These are phyloP conservation scores for Geotrichum australiense DNA, from an alignment of 1,139 yeast species.

Conservation along the genomic window DNA sequence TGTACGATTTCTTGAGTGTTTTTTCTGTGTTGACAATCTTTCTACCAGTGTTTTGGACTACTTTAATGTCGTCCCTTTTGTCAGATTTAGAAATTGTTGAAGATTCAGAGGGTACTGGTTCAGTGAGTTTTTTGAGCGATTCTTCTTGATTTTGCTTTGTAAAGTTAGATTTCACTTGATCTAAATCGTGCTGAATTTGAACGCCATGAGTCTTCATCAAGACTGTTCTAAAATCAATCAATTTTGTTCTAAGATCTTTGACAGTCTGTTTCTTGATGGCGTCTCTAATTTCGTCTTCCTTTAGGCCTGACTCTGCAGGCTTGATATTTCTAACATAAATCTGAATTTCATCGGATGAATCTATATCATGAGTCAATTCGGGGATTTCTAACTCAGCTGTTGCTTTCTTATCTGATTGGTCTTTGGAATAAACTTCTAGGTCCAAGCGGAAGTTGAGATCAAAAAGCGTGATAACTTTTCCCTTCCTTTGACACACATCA, in stretches of 20 bases:
- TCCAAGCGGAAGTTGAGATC: conserved; percentile 65
- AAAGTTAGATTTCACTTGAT: conserved; percentile 57
- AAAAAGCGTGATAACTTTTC: conserved; percentile 86
- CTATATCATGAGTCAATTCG: conserved; percentile 93
- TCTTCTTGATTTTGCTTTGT: conserved; percentile 36
- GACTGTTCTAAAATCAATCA: conserved; percentile 66
- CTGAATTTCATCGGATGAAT: conserved; percentile 77
- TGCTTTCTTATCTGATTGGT: conserved; percentile 32
- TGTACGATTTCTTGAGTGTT: conserved; percentile 60
- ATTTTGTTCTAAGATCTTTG: conserved; percentile 57
- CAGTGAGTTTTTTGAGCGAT: conserved; percentile 12
- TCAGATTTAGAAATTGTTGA: conserved; percentile 19
- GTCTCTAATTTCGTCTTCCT: conserved; percentile 40
- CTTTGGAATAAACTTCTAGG: conserved; percentile 44
- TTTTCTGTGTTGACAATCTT: conserved; percentile 58
- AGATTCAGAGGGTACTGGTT: conserved; percentile 16
- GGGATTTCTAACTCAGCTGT: conserved; percentile 75
- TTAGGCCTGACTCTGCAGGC: conserved; percentile 42
- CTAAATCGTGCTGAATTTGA: conserved; percentile 76
- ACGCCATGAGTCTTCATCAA: conserved; percentile 69
- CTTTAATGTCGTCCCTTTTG: conserved; percentile 27
- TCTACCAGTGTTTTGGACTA: conserved; percentile 35
- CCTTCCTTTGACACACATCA: conserved; percentile 94
- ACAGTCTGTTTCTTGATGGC: conserved; percentile 54
- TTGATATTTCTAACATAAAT: conserved; percentile 29